Base-by-base conservation (phyloP, 345 rosid species). In the Citrus hindsii region DNA sequence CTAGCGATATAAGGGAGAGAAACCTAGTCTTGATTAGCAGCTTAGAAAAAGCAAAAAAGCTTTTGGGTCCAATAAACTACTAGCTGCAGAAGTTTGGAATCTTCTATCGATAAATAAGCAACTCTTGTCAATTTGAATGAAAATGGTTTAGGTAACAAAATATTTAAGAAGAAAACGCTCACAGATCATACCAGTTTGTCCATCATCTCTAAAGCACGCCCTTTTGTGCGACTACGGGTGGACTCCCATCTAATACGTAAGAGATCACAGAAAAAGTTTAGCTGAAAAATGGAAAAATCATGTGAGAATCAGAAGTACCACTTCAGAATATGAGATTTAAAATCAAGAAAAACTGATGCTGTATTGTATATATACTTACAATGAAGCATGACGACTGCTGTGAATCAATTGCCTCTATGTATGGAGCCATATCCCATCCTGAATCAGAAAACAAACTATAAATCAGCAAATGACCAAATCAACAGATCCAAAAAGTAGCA, bases 361-460 rank as follows among this genome's bases (percentile, higher is more conserved):
- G 4, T 16, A 64, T 8, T 6, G 21, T 30, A 66, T 67, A 33
- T 53, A 37, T 32, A 83, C 98, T 90, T 86, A 95, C 98, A 65
- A 78, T 82, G 81, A 88, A 91, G 77, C 70, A 72, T 12, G 87
- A 68, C 1, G 97, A 90, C 71, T 87, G 82, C 76, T 95, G 98
- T 66, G 92, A 92, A 89, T 94, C 99, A 64, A 95, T 80, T 35
- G 94, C 93, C 86, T 95, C 99, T 13, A 95, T 91, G 78, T 88
- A 95, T 72, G 99, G 99, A 81, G 97, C 99, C 97, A 93, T 89
- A 81, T 91, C 93, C 99, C 99, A 95, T 72, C 94, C 99, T 94
- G 91, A 78, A 85, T 79, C 71, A 69, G 53, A 9, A 79, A 80
- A 59, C 13, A 56, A 79, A 40, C 56, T 68, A 46, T 59, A 13